Evolutionary conservation across 169 alveolate genomes (phyloP).

Genomic region (Plasmodium knowlesi): DNA sequence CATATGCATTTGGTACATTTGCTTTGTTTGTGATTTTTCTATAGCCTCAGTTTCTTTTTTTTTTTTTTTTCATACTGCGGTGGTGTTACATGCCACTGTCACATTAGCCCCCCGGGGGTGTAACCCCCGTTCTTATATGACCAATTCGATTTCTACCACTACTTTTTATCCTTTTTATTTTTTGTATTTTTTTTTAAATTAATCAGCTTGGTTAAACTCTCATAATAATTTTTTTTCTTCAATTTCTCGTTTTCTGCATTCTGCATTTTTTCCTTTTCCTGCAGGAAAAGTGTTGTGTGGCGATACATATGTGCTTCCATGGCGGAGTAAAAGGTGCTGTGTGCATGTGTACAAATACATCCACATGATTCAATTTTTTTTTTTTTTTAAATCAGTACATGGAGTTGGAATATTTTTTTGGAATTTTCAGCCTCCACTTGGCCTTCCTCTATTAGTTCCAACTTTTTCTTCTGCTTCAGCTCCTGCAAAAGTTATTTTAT

Average conservation of each 20-base stretch:
- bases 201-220: conserved; percentile 61
- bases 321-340: neutral
- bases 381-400: conserved; percentile 2
- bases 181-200: conserved; percentile 47
- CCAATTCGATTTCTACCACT: neutral
- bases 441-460: conserved; percentile 29
- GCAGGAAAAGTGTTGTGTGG: neutral
- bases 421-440: conserved; percentile 42
- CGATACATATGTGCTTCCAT: neutral
- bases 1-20: neutral
- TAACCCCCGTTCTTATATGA: neutral
- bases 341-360: neutral
- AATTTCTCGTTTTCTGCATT: conserved; percentile 45
- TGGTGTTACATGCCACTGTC: neutral
- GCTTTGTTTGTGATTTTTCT: neutral
- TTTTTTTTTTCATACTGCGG: neutral
- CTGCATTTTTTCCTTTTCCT: conserved; percentile 63
- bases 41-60: neutral
- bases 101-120: neutral
- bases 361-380: neutral
- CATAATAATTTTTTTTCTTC: conserved; percentile 54
- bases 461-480: conserved; percentile 33
- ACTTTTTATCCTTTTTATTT: conserved; percentile 18
- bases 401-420: conserved; percentile 22
- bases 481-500: conserved; percentile 17